Evolutionary conservation across 495 filamentous ascomycete genomes (phyloP).

Genomic region (Aspergillus coremiiformis): DNA sequence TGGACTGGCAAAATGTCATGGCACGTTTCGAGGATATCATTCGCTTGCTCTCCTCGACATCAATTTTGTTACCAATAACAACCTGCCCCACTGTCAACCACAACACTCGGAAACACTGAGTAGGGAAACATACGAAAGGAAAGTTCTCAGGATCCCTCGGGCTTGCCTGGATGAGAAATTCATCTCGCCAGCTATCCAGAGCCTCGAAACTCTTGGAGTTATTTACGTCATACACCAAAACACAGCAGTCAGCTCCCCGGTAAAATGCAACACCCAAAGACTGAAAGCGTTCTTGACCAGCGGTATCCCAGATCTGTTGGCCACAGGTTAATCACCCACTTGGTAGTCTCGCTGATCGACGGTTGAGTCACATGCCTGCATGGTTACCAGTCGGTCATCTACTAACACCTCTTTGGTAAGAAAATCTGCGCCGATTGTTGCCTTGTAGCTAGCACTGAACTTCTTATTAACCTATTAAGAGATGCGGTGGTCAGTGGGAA

Average conservation of each 20-base stretch:
- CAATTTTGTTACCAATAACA: slow-evolving; percentile 97
- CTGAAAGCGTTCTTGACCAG: slow-evolving; percentile 96
- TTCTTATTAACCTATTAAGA: slow-evolving; percentile 91
- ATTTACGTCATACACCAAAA: slow-evolving; percentile 97
- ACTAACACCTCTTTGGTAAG: slow-evolving; percentile 96
- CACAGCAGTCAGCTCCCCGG: slow-evolving; percentile 96
- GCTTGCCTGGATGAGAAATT: slow-evolving; percentile 96
- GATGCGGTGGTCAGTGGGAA: slow-evolving; percentile 13
- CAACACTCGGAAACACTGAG: too few relatives aligned
- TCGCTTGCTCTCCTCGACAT: slow-evolving; percentile 95
- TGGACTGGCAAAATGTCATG: slow-evolving; percentile 94
- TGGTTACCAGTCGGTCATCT: slow-evolving; percentile 93
- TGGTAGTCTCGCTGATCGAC: not conserved
- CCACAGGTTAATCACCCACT: slow-evolving; percentile 14
- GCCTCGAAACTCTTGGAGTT: slow-evolving; percentile 99
- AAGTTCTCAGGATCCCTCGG: slow-evolving; percentile 96
- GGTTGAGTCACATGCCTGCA: slow-evolving; percentile 65
- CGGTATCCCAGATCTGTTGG: slow-evolving; percentile 90
- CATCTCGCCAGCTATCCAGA: slow-evolving; percentile 95
- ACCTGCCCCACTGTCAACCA: slow-evolving; percentile 43
- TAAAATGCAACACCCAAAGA: slow-evolving; percentile 98
- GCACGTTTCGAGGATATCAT: slow-evolving; percentile 93
- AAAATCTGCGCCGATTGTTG: slow-evolving; percentile 98
- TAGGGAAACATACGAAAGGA: slow-evolving; percentile 72
- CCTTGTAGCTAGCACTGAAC: slow-evolving; percentile 99